Conservation (phyloP, 2,329 filamentous ascomycete species). For the Verticillium nonalfalfae region DNA sequence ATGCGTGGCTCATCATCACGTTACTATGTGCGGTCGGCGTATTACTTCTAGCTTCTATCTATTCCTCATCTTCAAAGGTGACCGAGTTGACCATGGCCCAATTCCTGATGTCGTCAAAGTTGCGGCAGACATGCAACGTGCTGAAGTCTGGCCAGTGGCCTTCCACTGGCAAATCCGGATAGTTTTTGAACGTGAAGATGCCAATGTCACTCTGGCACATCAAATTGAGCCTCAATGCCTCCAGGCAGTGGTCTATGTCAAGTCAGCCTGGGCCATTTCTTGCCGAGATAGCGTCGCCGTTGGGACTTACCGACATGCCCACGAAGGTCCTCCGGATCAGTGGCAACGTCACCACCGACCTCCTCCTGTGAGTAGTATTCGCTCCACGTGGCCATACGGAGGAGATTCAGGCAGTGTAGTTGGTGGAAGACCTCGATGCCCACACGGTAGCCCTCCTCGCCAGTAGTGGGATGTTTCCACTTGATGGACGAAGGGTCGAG, state of each 20-base stretch:
- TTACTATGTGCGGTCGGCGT: neutral
- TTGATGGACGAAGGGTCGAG: conserved; percentile 47
- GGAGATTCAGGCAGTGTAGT: conserved; percentile 43
- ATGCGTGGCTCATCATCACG: neutral
- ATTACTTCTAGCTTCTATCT: neutral
- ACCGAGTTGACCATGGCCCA: conserved; percentile 49
- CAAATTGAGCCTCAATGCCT: conserved; percentile 43
- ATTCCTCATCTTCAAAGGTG: conserved; percentile 35
- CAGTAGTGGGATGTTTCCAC: conserved; percentile 48
- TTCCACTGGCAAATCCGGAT: conserved; percentile 34
- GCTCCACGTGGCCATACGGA: conserved; percentile 40
- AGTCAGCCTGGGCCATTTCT: neutral
- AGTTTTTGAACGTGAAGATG: conserved; percentile 46
- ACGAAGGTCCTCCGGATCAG: conserved; percentile 31
- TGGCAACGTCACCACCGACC: conserved; percentile 40
- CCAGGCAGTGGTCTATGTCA: conserved; percentile 42
- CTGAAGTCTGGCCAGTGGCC: conserved; percentile 50
- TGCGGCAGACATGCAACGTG: conserved; percentile 45
- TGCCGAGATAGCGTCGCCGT: conserved; percentile 1
- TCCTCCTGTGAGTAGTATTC: conserved; percentile 37
- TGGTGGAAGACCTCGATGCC: conserved; percentile 54
- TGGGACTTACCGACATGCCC: conserved; percentile 31
- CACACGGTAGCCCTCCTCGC: conserved; percentile 52
- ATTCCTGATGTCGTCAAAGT: conserved; percentile 42
- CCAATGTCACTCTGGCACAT: conserved; percentile 51